These are phyloP conservation scores for Globisporangium orthogonon DNA, from an alignment of 352 stramenopile genomes.

Conservation along the genomic window DNA sequence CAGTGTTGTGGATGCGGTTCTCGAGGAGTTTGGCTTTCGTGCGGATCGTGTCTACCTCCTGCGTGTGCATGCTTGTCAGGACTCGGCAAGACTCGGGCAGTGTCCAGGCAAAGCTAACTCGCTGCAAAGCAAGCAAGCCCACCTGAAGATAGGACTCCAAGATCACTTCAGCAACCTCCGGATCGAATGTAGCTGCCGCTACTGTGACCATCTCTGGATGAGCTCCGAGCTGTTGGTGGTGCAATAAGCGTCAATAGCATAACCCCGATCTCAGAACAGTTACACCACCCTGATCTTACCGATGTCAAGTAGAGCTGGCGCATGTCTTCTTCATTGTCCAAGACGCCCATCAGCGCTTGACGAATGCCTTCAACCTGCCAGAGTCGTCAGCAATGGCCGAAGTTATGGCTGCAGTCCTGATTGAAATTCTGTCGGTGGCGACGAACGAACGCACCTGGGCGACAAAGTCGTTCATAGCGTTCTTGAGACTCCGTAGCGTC, in stretches of 20 bases:
- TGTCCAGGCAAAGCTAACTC: not conserved
- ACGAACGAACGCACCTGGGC: constrained; percentile 11
- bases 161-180: constrained; percentile 5
- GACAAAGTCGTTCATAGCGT: constrained; percentile 29
- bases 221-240: constrained; percentile 15
- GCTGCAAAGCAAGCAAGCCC: not conserved
- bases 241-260: not conserved
- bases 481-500: constrained; percentile 24
- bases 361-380: constrained; percentile 16
- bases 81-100: constrained; percentile 25
- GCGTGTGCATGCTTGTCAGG: constrained; percentile 6
- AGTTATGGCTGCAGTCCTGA: not conserved
- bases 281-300: not conserved
- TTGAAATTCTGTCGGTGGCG: not conserved
- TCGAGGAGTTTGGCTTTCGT: constrained; percentile 62
- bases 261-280: not conserved
- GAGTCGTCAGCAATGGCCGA: not conserved
- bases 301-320: constrained; percentile 17
- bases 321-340: constrained; percentile 30
- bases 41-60: constrained; percentile 62
- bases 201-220: not conserved
- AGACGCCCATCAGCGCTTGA: constrained; percentile 18
- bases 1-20: constrained; percentile 68
- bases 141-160: constrained; percentile 11
- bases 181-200: constrained; percentile 5